A percentile compares a stretch with the other conserved stretches of the same genome.
These are phyloP conservation scores for Hyaloscypha variabilis DNA, from an alignment of 495 filamentous ascomycete species.

Conservation along the genomic window DNA sequence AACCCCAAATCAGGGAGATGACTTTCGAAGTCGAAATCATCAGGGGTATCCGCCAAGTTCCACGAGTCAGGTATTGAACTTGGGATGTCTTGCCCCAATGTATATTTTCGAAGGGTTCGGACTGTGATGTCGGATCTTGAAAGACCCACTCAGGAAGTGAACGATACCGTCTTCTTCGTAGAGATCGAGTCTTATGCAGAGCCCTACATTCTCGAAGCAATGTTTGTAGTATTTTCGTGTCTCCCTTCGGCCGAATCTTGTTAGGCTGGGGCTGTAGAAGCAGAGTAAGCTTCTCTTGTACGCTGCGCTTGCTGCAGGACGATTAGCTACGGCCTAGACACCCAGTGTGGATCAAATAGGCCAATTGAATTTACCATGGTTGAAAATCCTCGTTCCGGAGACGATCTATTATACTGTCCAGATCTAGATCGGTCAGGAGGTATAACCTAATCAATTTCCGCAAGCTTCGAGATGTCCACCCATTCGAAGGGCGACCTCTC, in stretches of 20 bases:
- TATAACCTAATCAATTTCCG: constrained; percentile 13
- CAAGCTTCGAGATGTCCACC: constrained; percentile 1
- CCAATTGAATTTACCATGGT: neutral
- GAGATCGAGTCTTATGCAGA: neutral
- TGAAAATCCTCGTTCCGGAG: constrained; percentile 3
- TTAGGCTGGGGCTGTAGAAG: constrained; percentile 13
- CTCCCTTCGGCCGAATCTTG: constrained; percentile 11
- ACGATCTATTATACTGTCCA: constrained; percentile 4
- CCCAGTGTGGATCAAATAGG: neutral
- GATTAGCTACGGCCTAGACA: neutral
- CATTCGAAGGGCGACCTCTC: neutral
- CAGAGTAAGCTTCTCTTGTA: constrained; percentile 12
- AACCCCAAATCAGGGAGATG: constrained; percentile 4
- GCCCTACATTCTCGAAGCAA: neutral
- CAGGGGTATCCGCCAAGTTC: neutral
- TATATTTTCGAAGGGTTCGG: neutral
- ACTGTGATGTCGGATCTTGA: neutral
- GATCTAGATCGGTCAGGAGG: constrained; percentile 12
- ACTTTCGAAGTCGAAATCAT: neutral
- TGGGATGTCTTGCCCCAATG: neutral
- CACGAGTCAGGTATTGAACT: neutral
- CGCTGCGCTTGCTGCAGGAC: constrained; percentile 3
- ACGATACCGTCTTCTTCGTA: neutral
- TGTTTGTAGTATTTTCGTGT: constrained; percentile 8
- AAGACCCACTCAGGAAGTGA: neutral